Base-by-base conservation (phyloP, 208 protist species). In the Wallacemonas sp. region DNA sequence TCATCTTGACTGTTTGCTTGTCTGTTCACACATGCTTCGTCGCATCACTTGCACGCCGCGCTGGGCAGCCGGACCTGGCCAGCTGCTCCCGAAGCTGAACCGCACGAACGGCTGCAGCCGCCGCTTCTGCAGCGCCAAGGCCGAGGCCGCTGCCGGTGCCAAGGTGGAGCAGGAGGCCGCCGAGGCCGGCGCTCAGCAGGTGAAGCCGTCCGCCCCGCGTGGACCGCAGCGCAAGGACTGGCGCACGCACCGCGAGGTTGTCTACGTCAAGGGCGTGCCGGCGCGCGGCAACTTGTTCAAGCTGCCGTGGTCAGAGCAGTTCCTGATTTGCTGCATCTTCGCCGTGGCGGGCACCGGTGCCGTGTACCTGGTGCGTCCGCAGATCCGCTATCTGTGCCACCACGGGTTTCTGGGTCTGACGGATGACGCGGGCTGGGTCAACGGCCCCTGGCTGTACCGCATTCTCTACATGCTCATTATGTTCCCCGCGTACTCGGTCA, bases 391-490 rank as follows among this genome's bases (percentile, higher is more conserved):
- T 52, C 76, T 91, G 26, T 83, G 81, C 52, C 67, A 80, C 57
- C 72, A 92, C 61, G 86, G 86, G 26, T 95, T 95, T 50, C 72
- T 95, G 12, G 89, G 89, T 0, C 75, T 95, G 25, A 82, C 86
- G 1, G 82, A 87, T 26, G 74, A 92, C 36, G 79, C 82, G 8
- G 74, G 89, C 0, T 95, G 83, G 84, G 52, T 63, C 49, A 89
- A 90, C 46, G 89, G 89, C 1, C 89, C 89, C 45, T 95, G 89
- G 89, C 79, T 92, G 1, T 95, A 91, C 67, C 86, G 89, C 55
- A 36, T 89, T 29, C 26, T 95, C 18, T 95, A 95, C 76, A 48
- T 82, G 38, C 45, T 77, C 25, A 92, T 95, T 62, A 95, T 92
- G 89, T 91, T 84, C 57, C 89, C 89, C 1, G 68, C 74, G 38